These are phyloP conservation scores for Candida takata DNA, from an alignment of 805 yeast genomes.

Conservation along the genomic window DNA sequence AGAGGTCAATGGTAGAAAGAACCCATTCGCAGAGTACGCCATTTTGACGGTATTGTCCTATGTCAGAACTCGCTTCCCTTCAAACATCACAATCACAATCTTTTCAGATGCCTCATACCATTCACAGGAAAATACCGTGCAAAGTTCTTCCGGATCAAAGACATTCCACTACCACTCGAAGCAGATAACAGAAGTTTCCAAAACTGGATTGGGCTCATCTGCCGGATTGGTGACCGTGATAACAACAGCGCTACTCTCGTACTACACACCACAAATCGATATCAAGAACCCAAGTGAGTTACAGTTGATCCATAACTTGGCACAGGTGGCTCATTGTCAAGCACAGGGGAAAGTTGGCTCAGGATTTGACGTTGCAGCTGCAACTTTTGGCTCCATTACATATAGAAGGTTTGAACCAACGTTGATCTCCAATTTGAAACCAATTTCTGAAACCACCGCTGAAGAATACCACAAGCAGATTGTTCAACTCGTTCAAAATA, in stretches of 20 bases:
- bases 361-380: conserved; percentile 96
- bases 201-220: conserved; percentile 94
- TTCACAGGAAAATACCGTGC: conserved; percentile 49
- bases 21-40: conserved; percentile 73
- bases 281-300: conserved; percentile 20
- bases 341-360: conserved; percentile 96
- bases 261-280: conserved; percentile 32
- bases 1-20: conserved; percentile 32
- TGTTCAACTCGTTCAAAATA: conserved; percentile 30
- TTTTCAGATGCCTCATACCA: conserved; percentile 89
- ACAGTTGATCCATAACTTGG: conserved; percentile 61
- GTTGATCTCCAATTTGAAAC: conserved; percentile 33
- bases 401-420: conserved; percentile 70
- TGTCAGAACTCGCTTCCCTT: conserved; percentile 24
- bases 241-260: conserved; percentile 57
- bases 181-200: conserved; percentile 68
- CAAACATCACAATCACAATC: conserved; percentile 41
- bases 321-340: conserved; percentile 85
- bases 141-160: conserved; percentile 29
- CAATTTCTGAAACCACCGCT: conserved; percentile 19
- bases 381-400: conserved; percentile 81
- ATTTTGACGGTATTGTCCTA: conserved; percentile 51
- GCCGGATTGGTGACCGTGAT: conserved; percentile 87
- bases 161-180: conserved; percentile 52
- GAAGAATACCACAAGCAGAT: conserved; percentile 27